These are phyloP conservation scores for Amylostereum chailletii DNA, from an alignment of 1,284 basidiomycete species.

Conservation along the genomic window DNA sequence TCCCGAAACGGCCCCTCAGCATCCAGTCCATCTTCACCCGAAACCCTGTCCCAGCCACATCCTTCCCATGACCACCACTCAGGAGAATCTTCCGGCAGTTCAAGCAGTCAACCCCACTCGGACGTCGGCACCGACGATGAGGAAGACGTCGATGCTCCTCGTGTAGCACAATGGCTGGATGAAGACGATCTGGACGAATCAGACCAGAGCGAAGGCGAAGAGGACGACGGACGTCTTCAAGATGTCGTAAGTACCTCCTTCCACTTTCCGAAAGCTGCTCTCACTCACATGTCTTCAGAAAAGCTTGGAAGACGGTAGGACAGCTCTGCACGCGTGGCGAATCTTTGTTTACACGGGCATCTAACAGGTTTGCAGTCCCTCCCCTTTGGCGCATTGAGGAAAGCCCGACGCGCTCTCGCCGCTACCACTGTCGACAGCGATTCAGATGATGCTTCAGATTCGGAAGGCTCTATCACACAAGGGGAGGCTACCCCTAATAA, in stretches of 20 bases:
- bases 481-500: conserved; percentile 17
- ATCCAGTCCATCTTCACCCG: background rate
- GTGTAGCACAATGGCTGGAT: conserved; percentile 24
- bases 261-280: conserved; percentile 15
- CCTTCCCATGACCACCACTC: too few species aligned
- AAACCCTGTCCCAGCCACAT: background rate
- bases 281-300: conserved; percentile 21
- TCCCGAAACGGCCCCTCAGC: conserved; percentile 14
- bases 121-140: conserved; percentile 12
- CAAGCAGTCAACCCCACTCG: too few species aligned
- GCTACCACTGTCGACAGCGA: conserved; percentile 27
- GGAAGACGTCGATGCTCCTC: conserved; percentile 19
- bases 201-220: conserved; percentile 15
- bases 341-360: too few species aligned
- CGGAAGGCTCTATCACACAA: conserved; percentile 17
- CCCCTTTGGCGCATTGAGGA: conserved; percentile 58
- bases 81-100: too few species aligned
- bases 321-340: too few species aligned
- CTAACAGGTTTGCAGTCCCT: conserved; percentile 44
- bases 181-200: conserved; percentile 24
- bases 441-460: conserved; percentile 18
- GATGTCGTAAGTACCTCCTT: conserved; percentile 10
- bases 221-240: conserved; percentile 7
- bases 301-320: conserved; percentile 24
- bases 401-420: conserved; percentile 50